Evolutionary conservation across 306 rosid species (phyloP).

Genomic region (Urtica urens): DNA sequence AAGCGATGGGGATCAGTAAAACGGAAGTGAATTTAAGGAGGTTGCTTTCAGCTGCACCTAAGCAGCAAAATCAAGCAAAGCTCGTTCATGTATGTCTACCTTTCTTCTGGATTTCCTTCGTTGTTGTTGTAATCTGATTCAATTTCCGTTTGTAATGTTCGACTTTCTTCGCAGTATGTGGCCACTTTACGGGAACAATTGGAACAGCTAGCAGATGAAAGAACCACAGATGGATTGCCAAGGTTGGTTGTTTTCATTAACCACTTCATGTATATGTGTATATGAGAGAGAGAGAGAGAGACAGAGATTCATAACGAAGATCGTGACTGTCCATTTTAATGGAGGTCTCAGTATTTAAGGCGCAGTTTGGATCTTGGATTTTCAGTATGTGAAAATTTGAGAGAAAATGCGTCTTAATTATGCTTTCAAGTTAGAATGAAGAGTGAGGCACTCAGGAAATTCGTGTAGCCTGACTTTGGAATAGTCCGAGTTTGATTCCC

Average conservation of each 20-base stretch:
- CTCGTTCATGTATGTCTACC: conserved; percentile 60
- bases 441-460: no score
- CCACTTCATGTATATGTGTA: no score
- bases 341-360: no score
- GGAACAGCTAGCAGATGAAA: conserved; percentile 79
- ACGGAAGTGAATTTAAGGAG: conserved; percentile 80
- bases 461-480: no score
- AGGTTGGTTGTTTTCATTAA: conserved; percentile 33
- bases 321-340: no score
- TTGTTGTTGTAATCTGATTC: background rate
- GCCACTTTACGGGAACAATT: conserved; percentile 75
- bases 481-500: no score
- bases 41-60: conserved; percentile 79
- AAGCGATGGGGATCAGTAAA: conserved; percentile 66
- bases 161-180: conserved; percentile 46
- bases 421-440: no score
- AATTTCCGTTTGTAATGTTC: background rate
- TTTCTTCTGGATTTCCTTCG: background rate
- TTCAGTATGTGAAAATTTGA: no score
- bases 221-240: conserved; percentile 66
- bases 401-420: no score
- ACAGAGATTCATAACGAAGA: no score
- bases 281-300: no score
- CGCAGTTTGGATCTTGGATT: no score
- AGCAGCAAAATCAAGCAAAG: conserved; percentile 72